Evolutionary conservation across 140 eudicot genomes (phyloP), one percentile per base, ranked within the genome.

Genomic region (Stevia rebaudiana): DNA sequence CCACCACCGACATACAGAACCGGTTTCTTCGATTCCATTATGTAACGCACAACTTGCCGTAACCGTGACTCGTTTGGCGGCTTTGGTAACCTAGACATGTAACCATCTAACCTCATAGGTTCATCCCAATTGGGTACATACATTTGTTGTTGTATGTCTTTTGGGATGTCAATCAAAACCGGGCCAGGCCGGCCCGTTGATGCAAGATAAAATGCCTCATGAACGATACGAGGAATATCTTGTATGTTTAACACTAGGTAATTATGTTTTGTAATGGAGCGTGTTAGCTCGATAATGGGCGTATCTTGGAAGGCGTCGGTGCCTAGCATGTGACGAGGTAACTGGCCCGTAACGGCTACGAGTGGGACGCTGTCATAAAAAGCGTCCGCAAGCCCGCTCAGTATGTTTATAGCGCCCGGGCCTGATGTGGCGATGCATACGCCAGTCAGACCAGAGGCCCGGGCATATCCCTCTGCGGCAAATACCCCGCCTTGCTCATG

Each of bases 1-100:
- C 96, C 96, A n/a, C 96, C 96, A 4, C 94, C 96, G 1, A 80
- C 86, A 30, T 88, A 82, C 70, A 88, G 64, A 43, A 88, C 88
- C 1, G 94, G 94, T 51, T 37, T 88, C 48, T 88, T 85, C 1
- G 90, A 71, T 67, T 88, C 94, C 0, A 72, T 43, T 12, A 88
- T 67, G 10, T 82, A 39, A 77, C 90, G 71, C 39, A 80, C 72
- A 48, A 88, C 52, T 62, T 85, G 90, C 36, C 72, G 85, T n/a
- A 88, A 72, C 64, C 6, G 49, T 44, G 57, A 40, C 47, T 53
- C 36, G 17, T 69, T 56, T 0, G 90, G 87, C 0, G 68, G 73
- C 56, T 76, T 74, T 2, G 96, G 90, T 46, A 88, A 69, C 78
- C 94, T 82, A 51, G 90, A 81, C 53, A 76, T 0, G 61, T 85